Base-by-base conservation (phyloP, 305 asterid genomes). In the Fraxinus sp. region DNA sequence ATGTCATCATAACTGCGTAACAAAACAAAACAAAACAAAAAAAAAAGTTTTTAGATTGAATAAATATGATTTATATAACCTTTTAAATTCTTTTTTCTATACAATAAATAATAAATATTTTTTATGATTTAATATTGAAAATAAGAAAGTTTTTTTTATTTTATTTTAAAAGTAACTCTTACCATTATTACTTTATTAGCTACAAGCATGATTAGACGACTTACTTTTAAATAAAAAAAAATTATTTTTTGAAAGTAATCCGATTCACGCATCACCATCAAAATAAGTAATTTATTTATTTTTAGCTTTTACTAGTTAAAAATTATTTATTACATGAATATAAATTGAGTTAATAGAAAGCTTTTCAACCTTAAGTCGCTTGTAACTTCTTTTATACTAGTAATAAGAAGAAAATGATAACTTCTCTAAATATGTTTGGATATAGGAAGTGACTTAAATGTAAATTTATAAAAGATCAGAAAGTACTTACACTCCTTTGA, bases 1-100 rank as follows among this genome's bases (percentile, higher is more conserved):
- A 82, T 86, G 81, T 94, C 97, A 80, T 94, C 97, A 78, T 85
- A 93, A 9, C 98, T 93, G 92, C 86, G 80, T 22, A 1, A n/a
- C 1, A 24, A 49, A 7, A 46, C 55, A 66, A 6, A 20, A 1
- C 1, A 28, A 28, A 28, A 28, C 6, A 33, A 36, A 36, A 36
- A 7, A 36, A 7, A 36, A 7, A 24, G n/a, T 62, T 62, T 20
- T 10, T 20, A 9, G 5, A 24, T 62, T 62, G 71, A 22, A 62
- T 62, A 18, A 18, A 1, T 24, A 5, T 62, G 30, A 62, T 1
- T 3, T 49, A 49, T 49, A 49, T 49, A 49, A 49, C 20, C 7
- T 52, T 46, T 46, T 13, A 46, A 14, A 13, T 13, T 11, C 6
- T 41, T 46, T 3, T 46, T 3, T 13, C 57, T 0, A 13, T 46